Base-by-base conservation (phyloP, 305 asterid species). In the Rubia occidens region DNA sequence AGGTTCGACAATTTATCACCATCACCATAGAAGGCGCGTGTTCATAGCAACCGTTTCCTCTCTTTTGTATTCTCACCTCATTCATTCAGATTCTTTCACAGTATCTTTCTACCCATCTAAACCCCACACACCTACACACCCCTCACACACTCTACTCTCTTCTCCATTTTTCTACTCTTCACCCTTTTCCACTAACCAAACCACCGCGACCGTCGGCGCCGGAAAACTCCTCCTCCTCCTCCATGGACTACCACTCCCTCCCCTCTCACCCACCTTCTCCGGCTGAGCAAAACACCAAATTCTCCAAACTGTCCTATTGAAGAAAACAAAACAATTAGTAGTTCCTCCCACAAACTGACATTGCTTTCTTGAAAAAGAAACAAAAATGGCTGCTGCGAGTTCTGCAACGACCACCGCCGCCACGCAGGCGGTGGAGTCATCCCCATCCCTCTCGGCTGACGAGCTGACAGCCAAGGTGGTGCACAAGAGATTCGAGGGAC, bases 401-500 rank as follows among this genome's bases (percentile, higher is more conserved):
- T 51, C 56, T 17, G 56, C 85, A 17, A 85, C 78, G 59, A 82
- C 80, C 49, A 66, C 45, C 47, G 81, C 79, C 47, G 64, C 55
- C 35, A 82, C 84, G 71, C 64, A 68, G 26, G 53, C 82, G 61
- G 69, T 73, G 58, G 69, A 78, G 44, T 69, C 84, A 40, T 45
- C 68, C 24, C 21, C 53, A 11, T 47, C 81, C 15, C 51, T 72
- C 26, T 74, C 86, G 6, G 72, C 88, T 2, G 96, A 88, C 58
- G 98, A 88, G 71, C 67, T 78, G 9, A 84, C 93, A 2, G 97
- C 90, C 60, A 90, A 89, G 84, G 89, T 85, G 60, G 85, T 85
- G 13, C 86, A 85, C 60, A 94, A 90, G 87, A 77, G 99, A 70
- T 94, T 82, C 68, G 97, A 90, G 14, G 95, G 99, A 13, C 78